phyloP scores from a whole-genome alignment of 352 stramenopile species.

The Globisporangium uncinulatum region DNA sequence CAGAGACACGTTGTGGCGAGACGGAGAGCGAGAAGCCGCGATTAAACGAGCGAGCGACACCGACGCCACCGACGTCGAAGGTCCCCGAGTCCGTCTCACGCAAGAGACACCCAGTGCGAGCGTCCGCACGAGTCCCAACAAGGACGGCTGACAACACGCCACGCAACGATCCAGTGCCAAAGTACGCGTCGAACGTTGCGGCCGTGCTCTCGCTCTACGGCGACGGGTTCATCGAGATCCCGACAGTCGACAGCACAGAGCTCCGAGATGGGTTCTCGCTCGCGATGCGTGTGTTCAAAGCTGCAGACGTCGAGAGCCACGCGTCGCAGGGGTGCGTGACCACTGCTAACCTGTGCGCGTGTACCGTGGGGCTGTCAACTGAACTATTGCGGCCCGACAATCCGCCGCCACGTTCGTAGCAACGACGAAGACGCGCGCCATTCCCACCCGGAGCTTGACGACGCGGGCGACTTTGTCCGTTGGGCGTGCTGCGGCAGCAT shows the following conservation, averaged over 20 bases:
- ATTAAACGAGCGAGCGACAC: no score
- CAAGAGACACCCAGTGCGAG: not conserved
- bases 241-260: constrained; percentile 2
- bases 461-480: constrained; percentile 47
- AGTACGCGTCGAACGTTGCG: not conserved
- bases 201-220: constrained; percentile 41
- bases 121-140: not conserved
- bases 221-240: constrained; percentile 47
- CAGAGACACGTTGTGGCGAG: no score
- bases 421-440: constrained; percentile 38
- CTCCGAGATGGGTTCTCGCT: constrained; percentile 26
- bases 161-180: not conserved
- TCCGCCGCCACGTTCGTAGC: constrained; percentile 4
- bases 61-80: no score
- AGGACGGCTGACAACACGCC: not conserved
- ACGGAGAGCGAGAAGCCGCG: no score
- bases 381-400: not conserved
- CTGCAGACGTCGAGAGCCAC: constrained; percentile 28
- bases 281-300: constrained; percentile 40
- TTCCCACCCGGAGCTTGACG: constrained; percentile 45
- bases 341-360: not conserved
- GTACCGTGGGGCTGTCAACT: no score
- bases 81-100: no score
- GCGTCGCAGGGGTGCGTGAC: constrained; percentile 19
- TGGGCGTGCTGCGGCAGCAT: constrained; percentile 62